Evolutionary conservation across 495 filamentous ascomycete species (phyloP), one percentile per base, ranked within the genome.

Genomic region (Neurospora intermedia): DNA sequence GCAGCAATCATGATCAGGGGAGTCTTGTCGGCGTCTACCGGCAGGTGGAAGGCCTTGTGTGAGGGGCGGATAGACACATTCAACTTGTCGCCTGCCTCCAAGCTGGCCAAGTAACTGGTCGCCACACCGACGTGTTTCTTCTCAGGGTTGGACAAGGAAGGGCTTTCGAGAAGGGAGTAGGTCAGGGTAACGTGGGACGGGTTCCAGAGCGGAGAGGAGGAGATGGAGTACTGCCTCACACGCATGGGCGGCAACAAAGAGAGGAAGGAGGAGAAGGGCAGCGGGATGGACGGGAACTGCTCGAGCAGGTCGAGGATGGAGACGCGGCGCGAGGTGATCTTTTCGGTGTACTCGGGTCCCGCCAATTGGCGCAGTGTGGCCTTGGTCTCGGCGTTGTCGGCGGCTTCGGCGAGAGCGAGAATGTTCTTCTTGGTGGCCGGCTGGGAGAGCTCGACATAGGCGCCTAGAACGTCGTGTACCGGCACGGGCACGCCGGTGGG

Each of bases 221-320:
- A 94, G 81, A 95, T 93, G 45, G 88, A 91, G 80, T 94, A 95
- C 78, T 92, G 90, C 15, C 92, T 88, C 18, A 90, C 86, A 27
- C 90, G 89, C 87, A 95, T 90, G 0, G 91, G 91, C 0, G 90
- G 90, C 0, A 93, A 87, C 82, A 93, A 89, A 23, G 85, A 80
- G 27, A 94, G 87, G 83, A 90, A 93, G 23, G 84, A 78, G 35
- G 85, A 85, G 43, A 94, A 83, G 0, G 91, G 83, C 1, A 93
- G 79, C 2, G 84, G 77, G 72, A 90, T 81, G 9, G 82, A 76
- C 1, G 88, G 83, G 78, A 88, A 89, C 39, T 83, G 82, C 73
- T 89, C 87, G 2, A 93, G 84, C 3, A 94, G 80, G 71, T 92
- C 90, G 18, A 93, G 83, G 7, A 90, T 81, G 42, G 89, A 91